Base-by-base conservation (phyloP, 2,329 filamentous ascomycete genomes). In the Aspergillus cejpii region DNA sequence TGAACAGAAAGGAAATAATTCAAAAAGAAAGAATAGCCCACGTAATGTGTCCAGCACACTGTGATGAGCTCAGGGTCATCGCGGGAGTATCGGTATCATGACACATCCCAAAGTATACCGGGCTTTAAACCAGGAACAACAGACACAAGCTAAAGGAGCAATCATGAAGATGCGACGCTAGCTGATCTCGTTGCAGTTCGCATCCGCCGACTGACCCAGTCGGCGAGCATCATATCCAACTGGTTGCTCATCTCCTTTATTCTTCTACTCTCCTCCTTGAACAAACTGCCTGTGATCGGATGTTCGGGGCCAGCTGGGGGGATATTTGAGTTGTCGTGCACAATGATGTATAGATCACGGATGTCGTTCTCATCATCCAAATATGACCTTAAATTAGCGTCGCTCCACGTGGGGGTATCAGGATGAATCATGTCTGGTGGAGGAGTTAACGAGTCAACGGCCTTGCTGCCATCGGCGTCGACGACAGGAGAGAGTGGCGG, bases 291-390 rank as follows among this genome's bases (percentile, higher is more conserved):
- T 40, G 85, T 87, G 36, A 94, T 76, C 0, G 91, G 91, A 64
- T 97, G 90, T 45, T 95, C 87, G n/a, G 79, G 77, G 1, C 84
- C 80, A 6, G 84, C 86, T 14, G 88, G 85, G 33, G 81, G 78
- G 12, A 94, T 82, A 47, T 90, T 86, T 11, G 82, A 85, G 64
- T 90, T 95, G 68, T 97, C 90, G 62, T 95, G 90, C 21, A 98
- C 88, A 49, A 98, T 85, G 28, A 90, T 78, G 41, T 97, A 76
- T 62, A 97, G 78, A 63, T 98, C 91, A 40, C 87, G 81, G 54
- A 98, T 88, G 51, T 95, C 88, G 26, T 83, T 83, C 49, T 87
- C 82, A 55, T 92, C 88, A 54, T 97, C 91, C 58, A 97, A 85
- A 68, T 96, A 98, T 11, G 86, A 84, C 48, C 88, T 81, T 21